Base-by-base conservation (phyloP, 1,284 basidiomycete species). In the Fistulina hepatica region DNA sequence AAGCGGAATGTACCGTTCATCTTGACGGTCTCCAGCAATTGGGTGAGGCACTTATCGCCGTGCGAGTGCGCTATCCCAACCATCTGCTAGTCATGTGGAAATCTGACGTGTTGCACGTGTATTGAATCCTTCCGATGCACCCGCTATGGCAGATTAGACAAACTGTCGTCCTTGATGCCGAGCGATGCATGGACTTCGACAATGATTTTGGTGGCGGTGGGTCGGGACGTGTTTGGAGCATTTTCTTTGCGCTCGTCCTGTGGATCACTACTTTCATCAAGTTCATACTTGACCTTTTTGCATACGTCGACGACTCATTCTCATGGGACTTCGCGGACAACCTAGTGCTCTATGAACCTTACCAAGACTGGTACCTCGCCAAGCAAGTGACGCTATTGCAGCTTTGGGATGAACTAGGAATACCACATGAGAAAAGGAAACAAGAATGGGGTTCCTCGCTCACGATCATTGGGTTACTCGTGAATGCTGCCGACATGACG, bases 341-440 rank as follows among this genome's bases (percentile, higher is more conserved):
- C 13, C 7, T 44, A 3, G 2, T 34, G 0, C 54, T 24, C 3
- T 63, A 64, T 32, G 13, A 33, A 5, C 51, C 48, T 0, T 64
- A 63, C 41, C 7, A 43, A 1, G 45, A 45, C 5, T 28, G 12
- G 4, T 36, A 55, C 2, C 54, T 58, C 0, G 4, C 26, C 0
- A 50, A 52, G 0, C 58, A 63, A 16, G 44, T 36, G 0, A 20
- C 17, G 0, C 38, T 61, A 0, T 46, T 65, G 0, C 3, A 21
- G 0, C 48, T 64, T 0, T 61, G 59, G 58, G 59, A 64, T 15
- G 26, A 39, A 0, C 36, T 63, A 0, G 50, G 53, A 0, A 44
- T 61, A 1, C 57, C 60, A 0, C 59, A 61, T 39, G 44, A 53
- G 1, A 27, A 49, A n/a, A n/a, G 34, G 3, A 64, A 64, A 24